Evolutionary conservation across 495 filamentous ascomycete species (phyloP).

Genomic region (Pseudevernia furfuracea): DNA sequence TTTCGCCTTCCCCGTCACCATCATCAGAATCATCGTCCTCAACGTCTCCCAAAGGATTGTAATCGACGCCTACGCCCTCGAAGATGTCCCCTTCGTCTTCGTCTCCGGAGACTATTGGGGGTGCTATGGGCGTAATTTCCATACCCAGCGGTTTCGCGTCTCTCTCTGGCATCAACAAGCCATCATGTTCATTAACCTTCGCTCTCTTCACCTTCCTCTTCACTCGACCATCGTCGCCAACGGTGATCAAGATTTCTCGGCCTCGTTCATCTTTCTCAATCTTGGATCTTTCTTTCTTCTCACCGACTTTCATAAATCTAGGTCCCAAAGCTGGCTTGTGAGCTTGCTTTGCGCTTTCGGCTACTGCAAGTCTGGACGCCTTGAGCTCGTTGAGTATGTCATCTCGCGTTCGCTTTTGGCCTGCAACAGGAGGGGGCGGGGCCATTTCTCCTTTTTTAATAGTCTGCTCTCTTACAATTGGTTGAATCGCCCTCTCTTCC

Average conservation of each 20-base stretch:
- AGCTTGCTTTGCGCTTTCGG: conserved; percentile 49
- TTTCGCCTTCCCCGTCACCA: conserved; percentile 40
- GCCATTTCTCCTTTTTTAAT: conserved; percentile 76
- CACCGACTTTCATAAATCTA: conserved; percentile 76
- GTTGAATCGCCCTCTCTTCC: conserved; percentile 54
- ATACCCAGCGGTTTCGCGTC: conserved; percentile 63
- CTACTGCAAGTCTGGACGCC: conserved; percentile 54
- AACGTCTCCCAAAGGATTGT: conserved; percentile 75
- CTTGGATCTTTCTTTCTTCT: conserved; percentile 53
- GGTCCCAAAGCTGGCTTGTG: conserved; percentile 46
- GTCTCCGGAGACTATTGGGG: conserved; percentile 35
- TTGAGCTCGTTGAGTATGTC: conserved; percentile 78
- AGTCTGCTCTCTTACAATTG: conserved; percentile 44
- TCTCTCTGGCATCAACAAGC: conserved; percentile 58
- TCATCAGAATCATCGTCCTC: conserved; percentile 45
- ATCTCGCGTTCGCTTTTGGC: conserved; percentile 67
- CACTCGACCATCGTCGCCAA: conserved; percentile 79
- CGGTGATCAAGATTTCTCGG: conserved; percentile 74
- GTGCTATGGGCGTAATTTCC: conserved; percentile 55
- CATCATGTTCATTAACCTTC: conserved; percentile 34
- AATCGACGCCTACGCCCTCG: conserved; percentile 75
- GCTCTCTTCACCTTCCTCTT: conserved; percentile 71
- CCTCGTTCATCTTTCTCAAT: conserved; percentile 71
- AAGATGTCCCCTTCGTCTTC: conserved; percentile 71
- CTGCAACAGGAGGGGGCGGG: conserved; percentile 49